Percentiles rank a stretch among this genome's conserved stretches.
Conservation (phyloP, 2,329 filamentous ascomycete genomes). For the Trichophyton rubrum region DNA sequence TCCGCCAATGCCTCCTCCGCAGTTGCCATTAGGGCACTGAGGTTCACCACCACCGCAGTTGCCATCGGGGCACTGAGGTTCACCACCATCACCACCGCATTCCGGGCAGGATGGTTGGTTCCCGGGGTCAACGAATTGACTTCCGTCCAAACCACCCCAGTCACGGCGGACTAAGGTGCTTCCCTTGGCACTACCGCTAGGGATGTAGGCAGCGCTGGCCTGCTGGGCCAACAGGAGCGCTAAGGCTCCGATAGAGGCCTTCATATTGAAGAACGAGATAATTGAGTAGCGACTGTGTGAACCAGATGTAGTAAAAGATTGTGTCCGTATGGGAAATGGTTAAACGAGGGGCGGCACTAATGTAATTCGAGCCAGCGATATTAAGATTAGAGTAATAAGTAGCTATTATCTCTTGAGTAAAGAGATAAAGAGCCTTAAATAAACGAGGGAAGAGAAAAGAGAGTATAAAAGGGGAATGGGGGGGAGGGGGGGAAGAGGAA, state of each 20-base stretch:
- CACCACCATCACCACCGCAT: too few species aligned
- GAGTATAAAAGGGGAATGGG: background rate
- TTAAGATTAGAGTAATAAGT: slow-evolving; percentile 4
- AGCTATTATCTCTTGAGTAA: background rate
- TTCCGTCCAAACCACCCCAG: background rate
- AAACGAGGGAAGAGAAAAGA: background rate
- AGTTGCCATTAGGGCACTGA: background rate
- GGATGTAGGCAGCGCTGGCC: slow-evolving; percentile 14
- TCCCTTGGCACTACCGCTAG: background rate
- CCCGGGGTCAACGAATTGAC: too few species aligned
- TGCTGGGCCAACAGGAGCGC: slow-evolving; percentile 17
- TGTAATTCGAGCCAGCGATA: slow-evolving; percentile 14
- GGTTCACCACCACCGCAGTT: background rate
- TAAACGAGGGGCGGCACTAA: slow-evolving; percentile 1
- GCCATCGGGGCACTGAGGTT: background rate
- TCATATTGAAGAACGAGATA: slow-evolving; percentile 13
- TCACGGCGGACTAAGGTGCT: background rate
- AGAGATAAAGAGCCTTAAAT: background rate
- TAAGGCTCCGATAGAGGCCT: slow-evolving; percentile 13
- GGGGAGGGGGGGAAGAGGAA: background rate
- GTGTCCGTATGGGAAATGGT: background rate
- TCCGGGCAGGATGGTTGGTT: too few species aligned
- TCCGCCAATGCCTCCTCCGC: background rate
- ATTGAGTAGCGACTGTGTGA: background rate
- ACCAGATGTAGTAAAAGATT: background rate